Conservation (phyloP, 2,329 filamentous ascomycete genomes). For the Myriosclerotinia curreyana region DNA sequence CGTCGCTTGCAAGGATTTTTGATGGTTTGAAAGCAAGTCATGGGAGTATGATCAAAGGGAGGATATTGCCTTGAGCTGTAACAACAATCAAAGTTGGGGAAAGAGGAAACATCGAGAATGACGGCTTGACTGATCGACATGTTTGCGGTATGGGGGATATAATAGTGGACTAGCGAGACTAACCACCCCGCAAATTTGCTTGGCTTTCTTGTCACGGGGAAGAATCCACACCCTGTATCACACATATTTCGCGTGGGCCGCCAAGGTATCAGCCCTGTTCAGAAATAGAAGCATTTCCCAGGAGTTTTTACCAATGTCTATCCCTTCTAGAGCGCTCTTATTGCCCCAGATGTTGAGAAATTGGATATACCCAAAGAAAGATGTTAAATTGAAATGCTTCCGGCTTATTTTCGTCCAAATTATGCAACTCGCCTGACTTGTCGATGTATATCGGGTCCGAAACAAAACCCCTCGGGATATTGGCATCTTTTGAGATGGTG, state of each 20-base stretch:
- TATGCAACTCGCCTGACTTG: constrained; percentile 4
- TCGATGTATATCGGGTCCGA: not conserved
- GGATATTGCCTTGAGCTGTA: not conserved
- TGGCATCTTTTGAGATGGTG: constrained; percentile 8
- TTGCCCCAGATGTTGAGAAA: not conserved
- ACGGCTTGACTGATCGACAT: not conserved
- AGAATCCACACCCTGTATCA: constrained; percentile 3
- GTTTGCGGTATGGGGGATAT: not conserved
- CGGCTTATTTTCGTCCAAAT: constrained; percentile 21
- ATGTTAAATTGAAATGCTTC: constrained; percentile 19
- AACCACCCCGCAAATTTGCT: constrained; percentile 4
- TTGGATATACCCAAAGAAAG: not conserved
- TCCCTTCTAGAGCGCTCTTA: constrained; percentile 12
- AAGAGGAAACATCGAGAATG: not conserved
- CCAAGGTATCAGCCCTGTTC: constrained; percentile 14
- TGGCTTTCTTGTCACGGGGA: not conserved
- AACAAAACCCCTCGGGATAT: constrained; percentile 4
- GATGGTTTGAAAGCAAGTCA: not conserved
- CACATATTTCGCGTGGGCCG: constrained; percentile 5
- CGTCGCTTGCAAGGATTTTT: not conserved
- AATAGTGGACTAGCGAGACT: constrained; percentile 8
- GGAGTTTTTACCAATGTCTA: not conserved
- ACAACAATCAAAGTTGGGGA: not conserved
- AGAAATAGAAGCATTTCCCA: constrained; percentile 1
- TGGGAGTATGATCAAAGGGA: not conserved